phyloP scores from a whole-genome alignment of 257 asterid genomes.

The Paulownia fortunei region DNA sequence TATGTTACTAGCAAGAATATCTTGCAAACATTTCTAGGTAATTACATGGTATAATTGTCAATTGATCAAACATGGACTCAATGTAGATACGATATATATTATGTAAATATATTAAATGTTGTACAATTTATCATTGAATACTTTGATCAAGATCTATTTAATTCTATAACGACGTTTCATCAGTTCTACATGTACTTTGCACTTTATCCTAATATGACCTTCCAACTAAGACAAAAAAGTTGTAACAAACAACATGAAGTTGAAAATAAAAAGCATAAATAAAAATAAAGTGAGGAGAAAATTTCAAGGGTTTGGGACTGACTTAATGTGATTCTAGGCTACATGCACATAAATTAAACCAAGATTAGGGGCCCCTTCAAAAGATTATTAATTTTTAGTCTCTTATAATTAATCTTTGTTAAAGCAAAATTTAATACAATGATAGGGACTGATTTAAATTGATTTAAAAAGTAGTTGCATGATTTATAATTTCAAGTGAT shows the following conservation, averaged over 20 bases:
- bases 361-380: slow-evolving; percentile 24
- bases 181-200: no score
- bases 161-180: no score
- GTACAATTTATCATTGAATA: no score
- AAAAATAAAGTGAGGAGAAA: slow-evolving; percentile 4
- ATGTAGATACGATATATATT: no score
- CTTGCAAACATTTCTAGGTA: background rate
- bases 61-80: no score
- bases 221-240: background rate
- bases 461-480: slow-evolving; percentile 15
- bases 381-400: background rate
- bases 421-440: background rate
- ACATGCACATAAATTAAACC: slow-evolving; percentile 2
- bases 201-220: background rate
- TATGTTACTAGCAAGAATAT: background rate
- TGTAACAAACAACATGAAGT: background rate
- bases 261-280: background rate
- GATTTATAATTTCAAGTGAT: slow-evolving; percentile 12
- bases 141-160: no score
- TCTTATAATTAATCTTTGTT: slow-evolving; percentile 10
- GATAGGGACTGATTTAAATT: slow-evolving; percentile 14
- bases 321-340: background rate
- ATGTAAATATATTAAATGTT: no score
- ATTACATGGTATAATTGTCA: background rate
- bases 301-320: slow-evolving; percentile 32